Conservation (phyloP, 2,329 filamentous ascomycete species). For the Pseudogymnoascus sp. region DNA sequence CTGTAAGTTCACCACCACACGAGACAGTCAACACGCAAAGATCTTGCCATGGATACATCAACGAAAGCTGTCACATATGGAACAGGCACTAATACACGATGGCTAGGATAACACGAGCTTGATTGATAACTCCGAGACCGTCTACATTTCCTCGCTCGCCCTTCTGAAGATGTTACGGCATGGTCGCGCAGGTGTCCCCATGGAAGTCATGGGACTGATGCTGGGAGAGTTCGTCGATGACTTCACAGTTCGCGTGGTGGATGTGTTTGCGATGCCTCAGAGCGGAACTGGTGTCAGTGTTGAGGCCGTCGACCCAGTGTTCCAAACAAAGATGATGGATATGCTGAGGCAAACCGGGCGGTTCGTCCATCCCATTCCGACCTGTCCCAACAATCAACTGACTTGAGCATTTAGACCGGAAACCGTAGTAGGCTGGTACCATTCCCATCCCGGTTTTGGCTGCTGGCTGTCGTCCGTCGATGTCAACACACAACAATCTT, state of each 20-base stretch:
- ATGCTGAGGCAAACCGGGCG: slow-evolving; percentile 96
- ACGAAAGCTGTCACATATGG: background rate
- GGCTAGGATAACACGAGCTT: slow-evolving; percentile 76
- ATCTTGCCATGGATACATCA: background rate
- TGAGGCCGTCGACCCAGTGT: slow-evolving; percentile 95
- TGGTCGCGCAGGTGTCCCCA: slow-evolving; percentile 92
- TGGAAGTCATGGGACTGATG: slow-evolving; percentile 99
- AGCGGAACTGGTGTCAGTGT: slow-evolving; percentile 97
- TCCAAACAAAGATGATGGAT: slow-evolving; percentile 99
- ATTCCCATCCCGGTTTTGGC: slow-evolving; percentile 97
- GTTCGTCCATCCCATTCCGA: slow-evolving; percentile 40
- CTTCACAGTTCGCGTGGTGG: slow-evolving; percentile 95
- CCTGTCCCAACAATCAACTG: slow-evolving; percentile 12
- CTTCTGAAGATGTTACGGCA: slow-evolving; percentile 98
- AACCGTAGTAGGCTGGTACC: slow-evolving; percentile 98
- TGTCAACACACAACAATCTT: slow-evolving; percentile 99
- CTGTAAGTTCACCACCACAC: slow-evolving; percentile 39
- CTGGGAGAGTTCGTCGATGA: slow-evolving; percentile 97
- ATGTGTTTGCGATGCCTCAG: slow-evolving; percentile 99
- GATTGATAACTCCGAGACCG: slow-evolving; percentile 98
- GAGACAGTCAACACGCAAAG: background rate
- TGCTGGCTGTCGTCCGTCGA: slow-evolving; percentile 99
- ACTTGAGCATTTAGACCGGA: slow-evolving; percentile 57
- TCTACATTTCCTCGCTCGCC: slow-evolving; percentile 96
- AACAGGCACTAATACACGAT: background rate